phyloP scores from a whole-genome alignment of 306 rosid species.

The cucumber (Cucumis sativus) region Cucumber_9930_V3 NC_026661.2:8180501-8181000 shows the following conservation, averaged over 20 bases:
- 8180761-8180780: background rate
- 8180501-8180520: constrained; percentile 83
- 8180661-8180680: background rate
- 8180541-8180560: background rate
- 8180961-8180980: constrained; percentile 93
- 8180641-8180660: background rate
- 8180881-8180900: background rate
- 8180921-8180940: constrained; percentile 12
- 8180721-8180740: background rate
- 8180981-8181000: constrained; percentile 98
- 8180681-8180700: background rate
- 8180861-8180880: background rate
- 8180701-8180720: background rate
- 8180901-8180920: background rate
- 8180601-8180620: background rate
- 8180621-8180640: background rate
- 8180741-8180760: background rate
- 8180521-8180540: constrained; percentile 79
- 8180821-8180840: background rate
- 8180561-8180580: background rate
- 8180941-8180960: constrained; percentile 69
- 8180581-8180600: background rate
- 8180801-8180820: background rate
- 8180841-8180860: background rate
- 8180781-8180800: background rate